Base-by-base conservation (phyloP, 1,284 basidiomycete genomes). In the Gomphus sp. region DNA sequence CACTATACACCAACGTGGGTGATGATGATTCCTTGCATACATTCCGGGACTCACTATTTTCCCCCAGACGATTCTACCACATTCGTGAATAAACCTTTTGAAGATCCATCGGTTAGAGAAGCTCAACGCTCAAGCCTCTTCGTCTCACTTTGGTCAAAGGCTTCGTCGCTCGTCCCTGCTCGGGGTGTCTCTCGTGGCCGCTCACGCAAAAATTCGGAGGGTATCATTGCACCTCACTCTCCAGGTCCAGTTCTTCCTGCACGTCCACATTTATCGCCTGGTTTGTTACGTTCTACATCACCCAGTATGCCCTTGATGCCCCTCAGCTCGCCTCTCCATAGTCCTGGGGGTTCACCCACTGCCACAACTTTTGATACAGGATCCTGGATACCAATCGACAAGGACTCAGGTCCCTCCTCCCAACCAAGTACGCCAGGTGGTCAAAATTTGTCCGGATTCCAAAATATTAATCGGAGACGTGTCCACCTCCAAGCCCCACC, bases 171-270 rank as follows among this genome's bases (percentile, higher is more conserved):
- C 14, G 11, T 47, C 14, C 54, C 54, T 25, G 5, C 28, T 36
- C 54, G 31, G 22, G 22, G 18, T 31, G 36, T 31, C 14, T 43
- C 39, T n/a, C 52, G 41, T 44, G 44, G 54, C 11, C 54, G 31
- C 12, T 36, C 31, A 16, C 28, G 41, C 7, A 45, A 36, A 28
- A 36, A 47, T 18, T 71, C 78, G 25, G 80, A 84, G 66, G 85
- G 84, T n/a, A 70, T 88, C 50, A 80, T 88, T 56, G 79, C 81
- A 0, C 80, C 83, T 31, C 79, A 78, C 22, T 43, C 54, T 22
- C 25, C 41, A 28, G 47, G 54, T n/a, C 54, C 54, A 22, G 16
- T 55, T 44, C 43, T 14, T 25, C 25, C 39, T 7, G 28, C 5
- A 25, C 28, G 43, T 25, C 25, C 36, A 11, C 44, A 31, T 44